Evolutionary conservation across 2,329 filamentous ascomycete genomes (phyloP).

Genomic region (Sporothrix sp.): DNA sequence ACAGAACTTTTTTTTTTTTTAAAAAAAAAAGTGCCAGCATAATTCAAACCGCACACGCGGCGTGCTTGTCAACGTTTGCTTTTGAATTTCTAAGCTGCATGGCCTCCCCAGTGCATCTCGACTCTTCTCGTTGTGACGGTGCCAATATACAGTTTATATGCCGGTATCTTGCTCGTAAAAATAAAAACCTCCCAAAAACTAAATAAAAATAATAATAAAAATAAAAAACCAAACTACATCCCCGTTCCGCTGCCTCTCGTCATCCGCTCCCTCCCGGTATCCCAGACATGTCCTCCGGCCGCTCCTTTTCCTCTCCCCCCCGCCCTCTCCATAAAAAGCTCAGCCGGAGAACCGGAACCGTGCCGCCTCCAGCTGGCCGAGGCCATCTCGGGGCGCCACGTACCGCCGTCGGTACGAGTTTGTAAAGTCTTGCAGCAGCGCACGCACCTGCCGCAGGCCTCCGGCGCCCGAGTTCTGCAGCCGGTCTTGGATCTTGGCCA

Average conservation of each 20-base stretch:
- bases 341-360: conserved; percentile 70
- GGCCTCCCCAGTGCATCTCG: neutral
- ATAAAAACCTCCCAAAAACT: neutral
- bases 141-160: conserved; percentile 6
- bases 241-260: neutral
- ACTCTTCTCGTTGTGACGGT: too few relatives aligned
- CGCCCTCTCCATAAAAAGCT: neutral
- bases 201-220: too few relatives aligned
- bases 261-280: neutral
- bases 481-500: conserved; percentile 70
- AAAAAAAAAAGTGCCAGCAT: neutral
- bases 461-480: conserved; percentile 22
- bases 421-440: conserved; percentile 89
- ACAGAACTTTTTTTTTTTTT: neutral
- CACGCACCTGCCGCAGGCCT: conserved; percentile 65
- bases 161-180: conserved; percentile 6
- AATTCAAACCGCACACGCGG: neutral
- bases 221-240: neutral
- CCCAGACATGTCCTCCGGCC: neutral
- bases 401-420: conserved; percentile 89
- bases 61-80: too few relatives aligned
- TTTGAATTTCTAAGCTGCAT: neutral
- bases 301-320: neutral
- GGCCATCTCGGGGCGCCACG: conserved; percentile 84
- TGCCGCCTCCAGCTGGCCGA: conserved; percentile 77